These are phyloP conservation scores for Aspergillus ochraceoroseus DNA, from an alignment of 2,329 filamentous ascomycete species.

Conservation along the genomic window DNA sequence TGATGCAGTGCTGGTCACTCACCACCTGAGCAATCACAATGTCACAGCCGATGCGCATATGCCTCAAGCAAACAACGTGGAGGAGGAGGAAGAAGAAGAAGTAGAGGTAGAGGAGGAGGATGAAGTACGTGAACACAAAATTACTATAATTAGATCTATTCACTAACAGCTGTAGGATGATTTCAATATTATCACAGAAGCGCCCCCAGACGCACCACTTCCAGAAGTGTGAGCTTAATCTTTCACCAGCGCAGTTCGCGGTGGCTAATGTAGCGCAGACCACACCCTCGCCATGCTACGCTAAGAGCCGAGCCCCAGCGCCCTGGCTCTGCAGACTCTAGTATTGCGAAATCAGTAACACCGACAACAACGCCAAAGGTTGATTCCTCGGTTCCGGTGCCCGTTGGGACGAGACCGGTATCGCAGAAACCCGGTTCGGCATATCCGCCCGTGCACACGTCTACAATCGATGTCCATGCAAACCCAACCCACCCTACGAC, in stretches of 20 bases:
- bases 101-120: conserved; percentile 42
- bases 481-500: conserved; percentile 70
- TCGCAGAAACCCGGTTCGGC: conserved; percentile 54
- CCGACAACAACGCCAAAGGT: conserved; percentile 30
- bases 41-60: conserved; percentile 28
- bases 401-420: conserved; percentile 34
- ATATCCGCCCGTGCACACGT: conserved; percentile 66
- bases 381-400: conserved; percentile 31
- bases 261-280: conserved; percentile 29
- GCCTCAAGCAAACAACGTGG: conserved; percentile 36
- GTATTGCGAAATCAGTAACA: conserved; percentile 34
- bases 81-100: conserved; percentile 45
- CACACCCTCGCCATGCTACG: conserved; percentile 37
- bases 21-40: conserved; percentile 29
- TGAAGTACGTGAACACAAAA: conserved; percentile 21
- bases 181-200: conserved; percentile 49
- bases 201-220: conserved; percentile 40
- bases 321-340: conserved; percentile 32
- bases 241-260: conserved; percentile 1
- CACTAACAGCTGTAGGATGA: conserved; percentile 38
- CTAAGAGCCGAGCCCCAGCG: conserved; percentile 36
- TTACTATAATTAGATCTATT: conserved; percentile 7
- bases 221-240: conserved; percentile 34
- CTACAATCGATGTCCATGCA: conserved; percentile 76
- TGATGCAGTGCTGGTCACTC: conserved; percentile 33